These are phyloP conservation scores for Populus nigra DNA, from an alignment of 345 rosid genomes.

Conservation along the genomic window DNA sequence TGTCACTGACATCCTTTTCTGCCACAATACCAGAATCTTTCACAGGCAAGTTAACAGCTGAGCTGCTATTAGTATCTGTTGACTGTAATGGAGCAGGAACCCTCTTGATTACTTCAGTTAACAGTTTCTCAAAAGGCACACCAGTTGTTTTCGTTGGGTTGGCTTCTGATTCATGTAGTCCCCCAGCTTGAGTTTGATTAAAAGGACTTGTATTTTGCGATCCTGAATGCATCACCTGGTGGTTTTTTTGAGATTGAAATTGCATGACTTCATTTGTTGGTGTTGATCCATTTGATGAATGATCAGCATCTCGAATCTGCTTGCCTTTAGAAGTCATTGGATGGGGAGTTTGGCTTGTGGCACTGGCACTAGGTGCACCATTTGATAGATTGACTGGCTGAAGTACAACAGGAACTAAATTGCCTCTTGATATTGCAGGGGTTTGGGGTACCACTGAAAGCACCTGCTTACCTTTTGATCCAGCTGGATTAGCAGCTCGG, in stretches of 20 bases:
- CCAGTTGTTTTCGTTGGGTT: constrained; percentile 24
- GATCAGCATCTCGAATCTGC: constrained; percentile 26
- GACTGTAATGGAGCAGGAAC: constrained; percentile 38
- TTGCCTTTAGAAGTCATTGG: constrained; percentile 35
- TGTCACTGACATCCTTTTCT: constrained; percentile 28
- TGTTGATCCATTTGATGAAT: constrained; percentile 30
- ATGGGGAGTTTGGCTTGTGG: constrained; percentile 16
- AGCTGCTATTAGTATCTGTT: constrained; percentile 17
- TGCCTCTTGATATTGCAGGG: constrained; percentile 37
- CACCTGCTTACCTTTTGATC: constrained; percentile 21
- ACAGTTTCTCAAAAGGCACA: constrained; percentile 59
- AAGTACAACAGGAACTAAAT: constrained; percentile 47
- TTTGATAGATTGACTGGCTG: constrained; percentile 45
- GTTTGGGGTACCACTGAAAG: constrained; percentile 26
- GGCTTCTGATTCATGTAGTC: constrained; percentile 16
- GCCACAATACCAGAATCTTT: constrained; percentile 13
- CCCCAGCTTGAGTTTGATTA: constrained; percentile 8
- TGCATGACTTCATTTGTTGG: constrained; percentile 16
- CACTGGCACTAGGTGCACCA: constrained; percentile 28
- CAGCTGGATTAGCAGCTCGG: constrained; percentile 22
- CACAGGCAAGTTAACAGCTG: constrained; percentile 13
- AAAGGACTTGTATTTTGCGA: constrained; percentile 10
- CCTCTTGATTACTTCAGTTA: constrained; percentile 55
- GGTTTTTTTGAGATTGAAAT: constrained; percentile 27
- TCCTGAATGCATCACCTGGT: constrained; percentile 23